phyloP scores from a whole-genome alignment of 2,329 filamentous ascomycete species.

The Plenodomus lindquistii region DNA sequence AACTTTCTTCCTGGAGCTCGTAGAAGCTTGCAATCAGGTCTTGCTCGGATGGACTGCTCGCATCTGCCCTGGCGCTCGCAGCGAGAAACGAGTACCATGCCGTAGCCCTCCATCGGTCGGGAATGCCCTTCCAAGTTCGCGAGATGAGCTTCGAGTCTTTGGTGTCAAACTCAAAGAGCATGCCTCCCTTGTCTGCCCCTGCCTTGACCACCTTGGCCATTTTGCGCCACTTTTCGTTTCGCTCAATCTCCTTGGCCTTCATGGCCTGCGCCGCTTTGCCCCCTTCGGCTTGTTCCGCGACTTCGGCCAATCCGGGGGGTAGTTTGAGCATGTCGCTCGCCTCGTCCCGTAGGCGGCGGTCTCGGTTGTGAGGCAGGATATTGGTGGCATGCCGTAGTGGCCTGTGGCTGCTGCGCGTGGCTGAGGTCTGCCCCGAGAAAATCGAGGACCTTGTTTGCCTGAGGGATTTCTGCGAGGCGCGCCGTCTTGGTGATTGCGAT shows the following conservation, averaged over 20 bases:
- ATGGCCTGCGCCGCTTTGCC: conserved; percentile 53
- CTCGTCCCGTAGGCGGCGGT: conserved; percentile 60
- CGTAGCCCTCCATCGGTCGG: conserved; percentile 88
- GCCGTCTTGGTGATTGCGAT: conserved; percentile 45
- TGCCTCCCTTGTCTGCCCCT: conserved; percentile 60
- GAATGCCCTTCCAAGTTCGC: conserved; percentile 96
- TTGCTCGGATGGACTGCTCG: conserved; percentile 67
- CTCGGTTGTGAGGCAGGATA: conserved; percentile 56
- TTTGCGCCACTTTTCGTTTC: conserved; percentile 69
- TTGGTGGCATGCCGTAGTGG: conserved; percentile 58
- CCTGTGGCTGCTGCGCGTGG: conserved; percentile 45
- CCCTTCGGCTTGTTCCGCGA: conserved; percentile 51
- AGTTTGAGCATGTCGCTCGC: conserved; percentile 68
- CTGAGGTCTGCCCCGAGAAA: conserved; percentile 46
- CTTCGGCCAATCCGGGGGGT: conserved; percentile 56
- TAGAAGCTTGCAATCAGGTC: conserved; percentile 73
- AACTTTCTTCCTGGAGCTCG: conserved; percentile 71
- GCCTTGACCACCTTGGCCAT: conserved; percentile 60
- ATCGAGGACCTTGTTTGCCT: conserved; percentile 48
- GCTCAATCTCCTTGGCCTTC: conserved; percentile 62
- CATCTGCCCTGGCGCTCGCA: conserved; percentile 69
- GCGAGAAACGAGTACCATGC: conserved; percentile 95
- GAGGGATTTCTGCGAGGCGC: conserved; percentile 47
- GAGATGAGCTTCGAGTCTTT: conserved; percentile 79
- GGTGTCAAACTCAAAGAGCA: conserved; percentile 78